Conservation (phyloP, 192 early-diverging fungal genomes). For the Gryganskiella cystojenkinii region DNA sequence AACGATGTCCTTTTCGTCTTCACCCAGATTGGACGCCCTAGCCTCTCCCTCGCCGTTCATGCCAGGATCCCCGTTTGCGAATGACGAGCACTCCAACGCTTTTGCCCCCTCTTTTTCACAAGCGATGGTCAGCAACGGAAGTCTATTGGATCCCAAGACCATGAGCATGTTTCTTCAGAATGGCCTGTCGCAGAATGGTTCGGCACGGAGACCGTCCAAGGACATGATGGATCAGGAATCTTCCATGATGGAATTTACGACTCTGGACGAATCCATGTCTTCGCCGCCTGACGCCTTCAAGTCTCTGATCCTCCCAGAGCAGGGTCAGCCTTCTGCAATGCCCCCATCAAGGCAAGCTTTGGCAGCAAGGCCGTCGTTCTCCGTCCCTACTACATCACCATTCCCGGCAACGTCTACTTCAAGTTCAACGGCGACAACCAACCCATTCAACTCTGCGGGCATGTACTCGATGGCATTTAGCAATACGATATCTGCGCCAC, state of each 20-base stretch:
- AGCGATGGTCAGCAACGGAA: constrained; percentile 3
- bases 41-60: constrained; percentile 31
- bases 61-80: constrained; percentile 34
- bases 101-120: constrained; percentile 27
- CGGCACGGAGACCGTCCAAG: background rate
- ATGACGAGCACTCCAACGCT: constrained; percentile 9
- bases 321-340: background rate
- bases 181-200: background rate
- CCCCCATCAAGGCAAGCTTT: constrained; percentile 1
- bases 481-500: constrained; percentile 22
- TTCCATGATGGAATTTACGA: constrained; percentile 48
- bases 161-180: constrained; percentile 37
- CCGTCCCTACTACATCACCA: constrained; percentile 1
- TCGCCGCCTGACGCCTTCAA: constrained; percentile 26
- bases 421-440: background rate
- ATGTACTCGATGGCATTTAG: constrained; percentile 30
- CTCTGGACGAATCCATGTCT: constrained; percentile 32
- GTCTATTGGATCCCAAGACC: constrained; percentile 44
- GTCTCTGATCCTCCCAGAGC: background rate
- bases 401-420: background rate
- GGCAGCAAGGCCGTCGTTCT: constrained; percentile 10
- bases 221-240: constrained; percentile 12
- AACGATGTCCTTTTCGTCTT: background rate
- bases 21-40: background rate
- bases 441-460: constrained; percentile 29